A percentile compares a stretch with the other conserved stretches of the same genome.
Conservation (phyloP, 2,329 filamentous ascomycete species). For the Penicillium occitanis region DNA sequence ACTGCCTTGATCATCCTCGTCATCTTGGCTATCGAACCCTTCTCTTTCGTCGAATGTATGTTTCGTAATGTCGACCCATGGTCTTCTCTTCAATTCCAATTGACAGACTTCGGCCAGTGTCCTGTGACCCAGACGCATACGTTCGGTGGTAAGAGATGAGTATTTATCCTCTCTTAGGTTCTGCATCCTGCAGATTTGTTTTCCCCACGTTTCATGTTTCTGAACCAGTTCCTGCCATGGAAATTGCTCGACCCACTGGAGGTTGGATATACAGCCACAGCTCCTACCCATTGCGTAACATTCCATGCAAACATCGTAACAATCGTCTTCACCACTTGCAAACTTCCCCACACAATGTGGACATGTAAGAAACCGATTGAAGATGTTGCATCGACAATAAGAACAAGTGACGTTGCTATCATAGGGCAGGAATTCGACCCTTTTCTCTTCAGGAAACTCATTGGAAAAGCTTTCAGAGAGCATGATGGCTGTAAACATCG, state of each 20-base stretch:
- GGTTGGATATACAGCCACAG: slow-evolving; percentile 79
- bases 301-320: slow-evolving; percentile 97
- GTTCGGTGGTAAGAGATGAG: slow-evolving; percentile 62
- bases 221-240: slow-evolving; percentile 73
- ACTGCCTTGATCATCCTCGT: slow-evolving; percentile 42
- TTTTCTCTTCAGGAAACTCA: slow-evolving; percentile 60
- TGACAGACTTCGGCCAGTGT: slow-evolving; percentile 92
- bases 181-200: slow-evolving; percentile 72
- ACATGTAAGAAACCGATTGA: slow-evolving; percentile 94
- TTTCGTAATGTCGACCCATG: slow-evolving; percentile 78
- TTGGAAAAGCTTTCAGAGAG: slow-evolving; percentile 81
- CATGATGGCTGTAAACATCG: slow-evolving; percentile 73
- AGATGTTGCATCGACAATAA: slow-evolving; percentile 94
- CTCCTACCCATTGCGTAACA: slow-evolving; percentile 97
- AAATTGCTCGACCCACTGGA: slow-evolving; percentile 93
- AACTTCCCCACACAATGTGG: slow-evolving; percentile 73
- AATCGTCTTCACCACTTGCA: slow-evolving; percentile 70
- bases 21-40: slow-evolving; percentile 43
- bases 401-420: slow-evolving; percentile 93
- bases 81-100: slow-evolving; percentile 74
- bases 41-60: slow-evolving; percentile 41
- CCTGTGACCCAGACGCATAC: slow-evolving; percentile 67
- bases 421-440: slow-evolving; percentile 74
- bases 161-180: slow-evolving; percentile 66
- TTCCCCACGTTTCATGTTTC: slow-evolving; percentile 80